phyloP scores from a whole-genome alignment of 495 filamentous ascomycete species.

The Hyphodiscus hymeniophilus region DNA sequence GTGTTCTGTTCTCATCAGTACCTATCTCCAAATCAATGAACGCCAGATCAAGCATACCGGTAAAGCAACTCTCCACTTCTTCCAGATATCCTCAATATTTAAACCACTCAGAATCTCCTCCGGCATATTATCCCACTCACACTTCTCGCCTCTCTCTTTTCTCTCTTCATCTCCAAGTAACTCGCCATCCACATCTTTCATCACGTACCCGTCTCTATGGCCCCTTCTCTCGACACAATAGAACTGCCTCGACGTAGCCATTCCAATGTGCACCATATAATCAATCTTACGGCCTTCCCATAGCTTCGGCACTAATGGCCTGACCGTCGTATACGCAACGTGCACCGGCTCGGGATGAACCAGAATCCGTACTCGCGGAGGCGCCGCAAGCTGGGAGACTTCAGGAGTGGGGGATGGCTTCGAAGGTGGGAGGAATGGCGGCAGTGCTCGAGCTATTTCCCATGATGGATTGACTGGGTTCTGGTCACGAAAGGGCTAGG shows the following conservation, averaged over 20 bases:
- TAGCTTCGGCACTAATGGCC: slow-evolving; percentile 52
- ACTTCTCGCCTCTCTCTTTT: slow-evolving; percentile 27
- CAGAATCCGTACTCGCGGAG: slow-evolving; percentile 23
- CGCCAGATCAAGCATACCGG: slow-evolving; percentile 22
- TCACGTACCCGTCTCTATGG: slow-evolving; percentile 67
- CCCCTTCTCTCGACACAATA: slow-evolving; percentile 65
- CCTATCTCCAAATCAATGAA: background rate
- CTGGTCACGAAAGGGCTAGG: slow-evolving; percentile 55
- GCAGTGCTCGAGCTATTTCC: slow-evolving; percentile 54
- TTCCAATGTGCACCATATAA: slow-evolving; percentile 69
- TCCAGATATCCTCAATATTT: slow-evolving; percentile 44
- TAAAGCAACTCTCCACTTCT: slow-evolving; percentile 42
- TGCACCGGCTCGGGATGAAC: slow-evolving; percentile 54
- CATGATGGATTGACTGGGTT: slow-evolving; percentile 65
- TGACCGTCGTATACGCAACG: slow-evolving; percentile 61
- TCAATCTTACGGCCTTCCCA: slow-evolving; percentile 42
- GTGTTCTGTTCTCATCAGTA: slow-evolving; percentile 24
- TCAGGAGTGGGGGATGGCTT: slow-evolving; percentile 27
- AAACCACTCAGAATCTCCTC: slow-evolving; percentile 38
- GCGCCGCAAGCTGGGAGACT: slow-evolving; percentile 38
- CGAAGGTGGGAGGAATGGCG: slow-evolving; percentile 32
- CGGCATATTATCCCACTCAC: slow-evolving; percentile 40
- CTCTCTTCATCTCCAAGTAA: slow-evolving; percentile 25
- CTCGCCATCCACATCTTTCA: slow-evolving; percentile 58
- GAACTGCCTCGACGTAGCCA: slow-evolving; percentile 59